Evolutionary conservation across 805 yeast species (phyloP).

Genomic region (Saccharomycopsis microspora): DNA sequence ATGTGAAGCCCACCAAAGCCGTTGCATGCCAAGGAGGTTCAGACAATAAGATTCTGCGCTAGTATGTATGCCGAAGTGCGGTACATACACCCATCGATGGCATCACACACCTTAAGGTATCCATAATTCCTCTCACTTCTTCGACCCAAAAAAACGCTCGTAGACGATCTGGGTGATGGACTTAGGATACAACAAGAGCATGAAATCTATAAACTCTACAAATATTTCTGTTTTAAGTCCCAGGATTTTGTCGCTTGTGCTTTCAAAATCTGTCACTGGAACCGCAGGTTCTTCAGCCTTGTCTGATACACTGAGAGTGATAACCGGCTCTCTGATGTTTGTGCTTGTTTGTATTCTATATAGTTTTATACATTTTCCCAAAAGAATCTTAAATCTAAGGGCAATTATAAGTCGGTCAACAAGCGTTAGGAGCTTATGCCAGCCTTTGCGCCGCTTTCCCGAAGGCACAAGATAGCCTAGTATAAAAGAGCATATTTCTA

Average conservation of each 20-base stretch:
- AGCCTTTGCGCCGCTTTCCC: background rate
- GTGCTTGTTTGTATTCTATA: background rate
- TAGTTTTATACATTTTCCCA: constrained; percentile 4
- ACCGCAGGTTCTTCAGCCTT: background rate
- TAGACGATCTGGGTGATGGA: constrained; percentile 10
- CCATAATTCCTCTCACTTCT: background rate
- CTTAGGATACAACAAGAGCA: constrained; percentile 11
- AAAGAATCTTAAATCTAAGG: constrained; percentile 8
- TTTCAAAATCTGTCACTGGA: constrained; percentile 2
- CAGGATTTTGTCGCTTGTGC: constrained; percentile 10
- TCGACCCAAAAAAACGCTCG: constrained; percentile 2
- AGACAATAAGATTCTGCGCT: too few species aligned
- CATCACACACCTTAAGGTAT: background rate
- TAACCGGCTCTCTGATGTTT: too few species aligned
- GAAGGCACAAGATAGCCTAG: constrained; percentile 6
- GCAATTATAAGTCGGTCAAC: constrained; percentile 7
- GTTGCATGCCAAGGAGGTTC: too few species aligned
- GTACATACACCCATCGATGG: too few species aligned
- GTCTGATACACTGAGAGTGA: background rate
- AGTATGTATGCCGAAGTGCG: too few species aligned
- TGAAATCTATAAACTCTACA: constrained; percentile 12
- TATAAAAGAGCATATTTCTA: constrained; percentile 10
- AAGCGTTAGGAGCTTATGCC: background rate
- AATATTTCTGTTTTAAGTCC: constrained; percentile 10
- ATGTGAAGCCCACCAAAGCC: too few species aligned